Conservation (phyloP, 768 basidiomycete species). For the Favolaschia claudopus region DNA sequence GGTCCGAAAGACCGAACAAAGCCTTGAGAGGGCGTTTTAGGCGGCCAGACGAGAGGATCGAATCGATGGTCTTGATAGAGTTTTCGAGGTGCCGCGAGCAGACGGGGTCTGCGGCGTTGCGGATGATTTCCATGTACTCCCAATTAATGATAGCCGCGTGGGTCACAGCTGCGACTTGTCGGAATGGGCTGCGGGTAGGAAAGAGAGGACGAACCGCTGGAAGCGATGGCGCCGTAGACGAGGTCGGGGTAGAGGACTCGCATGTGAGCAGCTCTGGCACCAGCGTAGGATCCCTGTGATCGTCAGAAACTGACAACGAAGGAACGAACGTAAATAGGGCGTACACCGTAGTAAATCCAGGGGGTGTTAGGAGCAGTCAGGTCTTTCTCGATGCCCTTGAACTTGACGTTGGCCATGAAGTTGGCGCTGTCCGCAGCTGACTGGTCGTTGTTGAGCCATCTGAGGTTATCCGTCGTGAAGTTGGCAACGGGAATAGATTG, state of each 20-base stretch:
- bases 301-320: slow-evolving; percentile 7
- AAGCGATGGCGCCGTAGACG: slow-evolving; percentile 90
- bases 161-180: slow-evolving; percentile 67
- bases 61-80: slow-evolving; percentile 67
- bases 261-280: slow-evolving; percentile 94
- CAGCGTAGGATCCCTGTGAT: slow-evolving; percentile 84
- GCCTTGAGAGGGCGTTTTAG: slow-evolving; percentile 66
- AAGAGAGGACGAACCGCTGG: slow-evolving; percentile 63
- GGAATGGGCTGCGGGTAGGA: background rate
- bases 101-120: slow-evolving; percentile 67
- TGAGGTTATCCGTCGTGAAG: slow-evolving; percentile 82
- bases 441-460: slow-evolving; percentile 91
- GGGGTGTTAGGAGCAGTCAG: slow-evolving; percentile 76
- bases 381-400: slow-evolving; percentile 73
- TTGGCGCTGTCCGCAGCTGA: slow-evolving; percentile 90
- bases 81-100: slow-evolving; percentile 68
- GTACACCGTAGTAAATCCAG: slow-evolving; percentile 94
- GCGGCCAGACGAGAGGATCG: slow-evolving; percentile 56
- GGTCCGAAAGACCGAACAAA: slow-evolving; percentile 75
- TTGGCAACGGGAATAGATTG: slow-evolving; percentile 77
- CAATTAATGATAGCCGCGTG: slow-evolving; percentile 84
- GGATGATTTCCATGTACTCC: slow-evolving; percentile 89
- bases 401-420: slow-evolving; percentile 85
- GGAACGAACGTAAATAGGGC: slow-evolving; percentile 28
- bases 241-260: slow-evolving; percentile 85